Evolutionary conservation across 441 rosid genomes (phyloP), one percentile per base, ranked within the genome.

Genomic region (Corymbia calophylla): DNA sequence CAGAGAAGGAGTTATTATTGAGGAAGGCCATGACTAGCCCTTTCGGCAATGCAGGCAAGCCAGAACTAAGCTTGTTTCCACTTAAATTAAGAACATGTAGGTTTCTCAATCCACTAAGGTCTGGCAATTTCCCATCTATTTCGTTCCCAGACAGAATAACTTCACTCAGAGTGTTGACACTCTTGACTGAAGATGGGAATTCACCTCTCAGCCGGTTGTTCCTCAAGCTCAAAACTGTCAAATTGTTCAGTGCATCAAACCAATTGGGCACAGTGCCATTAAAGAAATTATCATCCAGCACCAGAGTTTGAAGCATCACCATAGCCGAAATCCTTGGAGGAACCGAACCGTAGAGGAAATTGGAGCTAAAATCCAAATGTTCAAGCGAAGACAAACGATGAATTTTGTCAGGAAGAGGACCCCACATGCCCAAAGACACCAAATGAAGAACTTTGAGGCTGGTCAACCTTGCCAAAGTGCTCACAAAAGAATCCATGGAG

Each of bases 391-490:
- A 90, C 87, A 96, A 88, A 82, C 98, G 82, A 89, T 92, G 97
- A 84, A 96, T 95, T 87, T 96, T 96, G 93, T 94, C 97, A 12
- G 97, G 97, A 81, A 96, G 95, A 44, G 94, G 93, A 51, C 99
- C 99, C 99, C 99, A 96, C 87, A 96, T 95, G 60, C 99, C 98
- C 70, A 96, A 77, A 89, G 97, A 94, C 86, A 93, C 89, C 80
- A 96, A 91, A 88, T 93, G 93, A 86, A 96, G 97, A 80, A 94
- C 95, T 91, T 93, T 94, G 88, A 96, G 93, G 84, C 93, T 90
- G 68, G 90, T 94, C 31, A 96, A 92, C 91, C 98, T 94, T 53
- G 96, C 88, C 39, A 96, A 93, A 70, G 98, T 96, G 58, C 95
- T 92, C 80, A 96, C 92, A 91, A 96, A 94, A 56, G 99, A 94